Percentiles rank a stretch among this genome's conserved stretches.
These are phyloP conservation scores for Amborella trichopoda DNA, from an alignment of 164 flowering plant species.

Conservation along the genomic window DNA sequence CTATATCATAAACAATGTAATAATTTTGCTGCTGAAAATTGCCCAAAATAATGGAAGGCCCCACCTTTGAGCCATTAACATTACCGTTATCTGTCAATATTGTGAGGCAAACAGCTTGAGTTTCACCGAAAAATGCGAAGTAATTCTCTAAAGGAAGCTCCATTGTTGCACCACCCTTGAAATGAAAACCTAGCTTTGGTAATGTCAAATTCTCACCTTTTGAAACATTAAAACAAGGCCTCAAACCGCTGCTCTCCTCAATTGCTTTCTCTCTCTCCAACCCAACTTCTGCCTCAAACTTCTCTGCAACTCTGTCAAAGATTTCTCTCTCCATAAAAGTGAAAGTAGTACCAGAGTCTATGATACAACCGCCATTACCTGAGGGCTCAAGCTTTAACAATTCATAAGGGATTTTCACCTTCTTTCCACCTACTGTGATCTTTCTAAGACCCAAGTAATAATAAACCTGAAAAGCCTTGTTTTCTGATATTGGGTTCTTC, in stretches of 20 bases:
- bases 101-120: slow-evolving; percentile 36
- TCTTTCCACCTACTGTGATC: slow-evolving; percentile 42
- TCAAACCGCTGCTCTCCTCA: slow-evolving; percentile 30
- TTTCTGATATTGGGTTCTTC: slow-evolving; percentile 26
- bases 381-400: slow-evolving; percentile 29
- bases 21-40: slow-evolving; percentile 49
- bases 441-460: slow-evolving; percentile 48
- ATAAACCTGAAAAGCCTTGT: slow-evolving; percentile 26
- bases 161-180: slow-evolving; percentile 69
- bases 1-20: slow-evolving; percentile 35
- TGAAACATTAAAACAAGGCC: slow-evolving; percentile 51
- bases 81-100: slow-evolving; percentile 21
- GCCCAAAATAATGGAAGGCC: slow-evolving; percentile 51
- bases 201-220: slow-evolving; percentile 12
- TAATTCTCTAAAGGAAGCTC: slow-evolving; percentile 49
- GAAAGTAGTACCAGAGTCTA: slow-evolving; percentile 75
- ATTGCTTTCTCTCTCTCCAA: slow-evolving; percentile 23
- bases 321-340: slow-evolving; percentile 53
- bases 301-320: slow-evolving; percentile 32
- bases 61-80: slow-evolving; percentile 6
- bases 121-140: slow-evolving; percentile 20
- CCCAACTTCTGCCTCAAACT: slow-evolving; percentile 32
- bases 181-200: slow-evolving; percentile 42
- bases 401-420: slow-evolving; percentile 38
- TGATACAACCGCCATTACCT: slow-evolving; percentile 64